phyloP scores from a whole-genome alignment of 352 stramenopile species.

The Pythium apleroticum region DNA sequence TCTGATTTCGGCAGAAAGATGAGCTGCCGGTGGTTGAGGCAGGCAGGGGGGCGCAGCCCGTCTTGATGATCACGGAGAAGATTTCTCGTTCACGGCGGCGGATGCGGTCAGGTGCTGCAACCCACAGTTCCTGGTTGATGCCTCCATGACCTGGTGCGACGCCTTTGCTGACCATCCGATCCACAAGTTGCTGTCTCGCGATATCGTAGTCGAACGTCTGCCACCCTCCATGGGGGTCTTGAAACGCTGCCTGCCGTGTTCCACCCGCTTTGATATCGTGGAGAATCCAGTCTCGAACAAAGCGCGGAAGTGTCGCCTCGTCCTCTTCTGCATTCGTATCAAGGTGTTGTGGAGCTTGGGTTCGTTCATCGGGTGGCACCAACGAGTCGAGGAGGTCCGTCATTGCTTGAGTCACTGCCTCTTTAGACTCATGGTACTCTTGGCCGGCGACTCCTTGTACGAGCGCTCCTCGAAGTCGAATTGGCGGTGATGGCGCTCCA shows the following conservation, averaged over 20 bases:
- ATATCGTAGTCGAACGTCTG: not conserved
- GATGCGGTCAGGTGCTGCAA: not conserved
- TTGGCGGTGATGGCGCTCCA: not conserved
- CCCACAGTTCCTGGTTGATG: not conserved
- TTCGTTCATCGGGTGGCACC: not conserved
- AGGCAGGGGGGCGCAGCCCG: not conserved
- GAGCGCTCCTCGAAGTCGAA: not conserved
- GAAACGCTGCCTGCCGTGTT: not conserved
- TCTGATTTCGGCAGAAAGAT: not conserved
- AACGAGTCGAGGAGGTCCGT: not conserved
- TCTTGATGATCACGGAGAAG: not conserved
- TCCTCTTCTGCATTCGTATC: not conserved
- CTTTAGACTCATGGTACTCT: not conserved
- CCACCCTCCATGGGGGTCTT: not conserved
- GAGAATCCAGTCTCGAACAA: not conserved
- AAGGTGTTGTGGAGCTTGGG: not conserved
- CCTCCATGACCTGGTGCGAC: not conserved
- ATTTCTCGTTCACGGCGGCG: not conserved
- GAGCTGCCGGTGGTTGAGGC: constrained; percentile 1
- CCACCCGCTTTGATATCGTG: not conserved
- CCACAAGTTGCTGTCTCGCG: not conserved
- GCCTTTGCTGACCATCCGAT: not conserved
- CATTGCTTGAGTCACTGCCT: not conserved
- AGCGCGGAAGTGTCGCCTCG: not conserved
- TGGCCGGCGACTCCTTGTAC: not conserved